Evolutionary conservation across 352 stramenopile genomes (phyloP), one percentile per base, ranked within the genome.

Genomic region (Aphanomyces astaci): DNA sequence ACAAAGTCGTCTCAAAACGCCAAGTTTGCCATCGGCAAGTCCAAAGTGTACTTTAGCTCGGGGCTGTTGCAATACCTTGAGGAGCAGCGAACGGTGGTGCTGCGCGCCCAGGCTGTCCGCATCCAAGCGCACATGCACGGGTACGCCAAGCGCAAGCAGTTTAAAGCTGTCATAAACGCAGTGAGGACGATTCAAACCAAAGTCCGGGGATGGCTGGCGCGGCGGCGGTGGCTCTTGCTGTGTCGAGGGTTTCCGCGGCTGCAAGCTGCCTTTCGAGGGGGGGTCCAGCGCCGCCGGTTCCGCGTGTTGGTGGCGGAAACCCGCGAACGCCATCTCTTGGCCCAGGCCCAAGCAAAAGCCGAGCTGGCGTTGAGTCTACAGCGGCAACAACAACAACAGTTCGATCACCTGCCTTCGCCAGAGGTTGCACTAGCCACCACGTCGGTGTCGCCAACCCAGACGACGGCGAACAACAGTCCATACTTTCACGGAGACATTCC

Each of bases 21-120:
- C 40, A 87, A 84, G 62, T 93, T 93, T 54, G 85, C 85, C 3
- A 82, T 93, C 24, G 85, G 85, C 64, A 86, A 80, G 65, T 77
- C 76, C 31, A 93, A 91, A 71, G 85, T 93, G 2, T 93, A 90
- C 80, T 92, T 93, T 66, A 92, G 86, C 63, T 89, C 90, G 4
- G 92, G 92, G 60, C 71, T 96, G 56, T 72, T 98, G 45, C 92
- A 98, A 77, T 76, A 84, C 70, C 79, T 98, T 11, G 94, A 98
- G 73, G 86, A 92, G 60, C 80, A 81, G 19, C 54, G 84, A 24
- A 92, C 89, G 63, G 72, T 78, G 46, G 86, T 92, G 52, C 70
- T 92, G 2, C 88, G 86, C 66, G 73, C 87, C 39, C 77, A 90
- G 55, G 84, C 84, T 11, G 78, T 92, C 55, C 59, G 83, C 25